A percentile compares a stretch with the other conserved stretches of the same genome.
Evolutionary conservation across 768 basidiomycete genomes (phyloP).

Genomic region (Amanita subjunquillea): DNA sequence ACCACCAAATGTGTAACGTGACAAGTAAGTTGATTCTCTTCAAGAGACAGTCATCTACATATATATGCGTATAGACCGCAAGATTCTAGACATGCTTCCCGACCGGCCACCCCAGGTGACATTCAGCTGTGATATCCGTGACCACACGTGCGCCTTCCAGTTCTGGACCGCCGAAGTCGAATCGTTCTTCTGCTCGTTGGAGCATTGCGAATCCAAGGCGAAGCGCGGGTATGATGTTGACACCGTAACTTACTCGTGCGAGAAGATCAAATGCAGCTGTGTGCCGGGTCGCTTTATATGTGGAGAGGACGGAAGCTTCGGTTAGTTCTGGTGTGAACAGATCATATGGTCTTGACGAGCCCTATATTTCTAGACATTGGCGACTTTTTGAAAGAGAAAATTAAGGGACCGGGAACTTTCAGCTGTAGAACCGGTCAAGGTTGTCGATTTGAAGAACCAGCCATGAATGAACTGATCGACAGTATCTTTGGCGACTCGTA

Average conservation of each 20-base stretch:
- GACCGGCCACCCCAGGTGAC: constrained; percentile 95
- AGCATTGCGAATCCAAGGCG: constrained; percentile 47
- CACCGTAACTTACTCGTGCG: constrained; percentile 68
- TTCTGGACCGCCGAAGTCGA: constrained; percentile 96
- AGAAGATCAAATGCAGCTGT: constrained; percentile 79
- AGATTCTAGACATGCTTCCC: constrained; percentile 89
- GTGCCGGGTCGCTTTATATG: constrained; percentile 88
- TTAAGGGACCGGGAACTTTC: constrained; percentile 86
- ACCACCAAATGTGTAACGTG: constrained; percentile 97
- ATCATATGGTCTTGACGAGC: not conserved
- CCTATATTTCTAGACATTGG: constrained; percentile 44
- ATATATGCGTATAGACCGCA: constrained; percentile 29
- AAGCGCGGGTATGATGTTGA: constrained; percentile 53
- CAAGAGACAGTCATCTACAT: constrained; percentile 32
- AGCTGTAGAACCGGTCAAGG: constrained; percentile 61
- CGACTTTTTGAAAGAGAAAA: constrained; percentile 85
- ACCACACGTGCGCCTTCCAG: constrained; percentile 79
- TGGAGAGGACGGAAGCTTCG: constrained; percentile 89
- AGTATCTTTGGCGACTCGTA: constrained; percentile 88
- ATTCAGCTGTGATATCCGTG: constrained; percentile 71
- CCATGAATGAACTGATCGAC: constrained; percentile 92
- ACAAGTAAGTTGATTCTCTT: constrained; percentile 57
- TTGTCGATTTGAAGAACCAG: constrained; percentile 90
- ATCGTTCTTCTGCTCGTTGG: constrained; percentile 89
- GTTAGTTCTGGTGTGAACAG: constrained; percentile 15